Conservation (phyloP, 2,329 filamentous ascomycete species). For the Metarhizium sp. region DNA sequence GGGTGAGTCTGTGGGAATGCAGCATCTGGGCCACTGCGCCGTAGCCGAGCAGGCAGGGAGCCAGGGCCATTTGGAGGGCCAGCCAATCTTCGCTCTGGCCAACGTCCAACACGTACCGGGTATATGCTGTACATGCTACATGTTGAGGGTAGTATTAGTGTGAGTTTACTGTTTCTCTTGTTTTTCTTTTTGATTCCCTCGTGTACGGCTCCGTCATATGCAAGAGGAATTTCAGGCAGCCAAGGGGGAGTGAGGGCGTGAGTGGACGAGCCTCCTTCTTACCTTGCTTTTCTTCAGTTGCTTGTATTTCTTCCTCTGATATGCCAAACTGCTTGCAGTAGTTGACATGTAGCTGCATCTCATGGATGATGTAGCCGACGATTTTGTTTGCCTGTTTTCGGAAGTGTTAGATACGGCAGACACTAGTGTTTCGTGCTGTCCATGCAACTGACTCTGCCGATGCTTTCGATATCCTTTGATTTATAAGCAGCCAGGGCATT, state of each 20-base stretch:
- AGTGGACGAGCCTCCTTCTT: conserved; percentile 17
- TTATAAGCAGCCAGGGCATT: conserved; percentile 84
- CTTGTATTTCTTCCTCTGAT: conserved; percentile 61
- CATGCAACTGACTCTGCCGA: conserved; percentile 42
- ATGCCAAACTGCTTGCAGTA: conserved; percentile 81
- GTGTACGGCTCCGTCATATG: too few species aligned
- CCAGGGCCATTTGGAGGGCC: conserved; percentile 72
- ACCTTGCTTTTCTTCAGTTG: conserved; percentile 67
- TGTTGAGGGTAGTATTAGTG: too few species aligned
- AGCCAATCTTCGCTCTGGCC: conserved; percentile 84
- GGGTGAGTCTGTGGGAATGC: conserved; percentile 50
- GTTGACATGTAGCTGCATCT: conserved; percentile 71
- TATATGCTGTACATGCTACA: conserved; percentile 70
- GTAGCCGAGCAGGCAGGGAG: conserved; percentile 87
- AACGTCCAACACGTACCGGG: conserved; percentile 77
- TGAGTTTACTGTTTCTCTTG: too few species aligned
- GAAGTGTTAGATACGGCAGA: background rate
- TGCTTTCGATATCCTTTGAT: conserved; percentile 61
- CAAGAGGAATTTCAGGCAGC: background rate
- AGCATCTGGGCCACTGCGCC: conserved; percentile 67
- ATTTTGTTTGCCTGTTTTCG: conserved; percentile 37
- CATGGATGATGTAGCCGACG: conserved; percentile 65
- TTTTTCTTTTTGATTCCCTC: background rate
- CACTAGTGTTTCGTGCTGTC: background rate
- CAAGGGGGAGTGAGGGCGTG: too few species aligned